These are phyloP conservation scores for Xylaria palmicola DNA, from an alignment of 495 filamentous ascomycete genomes.

Conservation along the genomic window DNA sequence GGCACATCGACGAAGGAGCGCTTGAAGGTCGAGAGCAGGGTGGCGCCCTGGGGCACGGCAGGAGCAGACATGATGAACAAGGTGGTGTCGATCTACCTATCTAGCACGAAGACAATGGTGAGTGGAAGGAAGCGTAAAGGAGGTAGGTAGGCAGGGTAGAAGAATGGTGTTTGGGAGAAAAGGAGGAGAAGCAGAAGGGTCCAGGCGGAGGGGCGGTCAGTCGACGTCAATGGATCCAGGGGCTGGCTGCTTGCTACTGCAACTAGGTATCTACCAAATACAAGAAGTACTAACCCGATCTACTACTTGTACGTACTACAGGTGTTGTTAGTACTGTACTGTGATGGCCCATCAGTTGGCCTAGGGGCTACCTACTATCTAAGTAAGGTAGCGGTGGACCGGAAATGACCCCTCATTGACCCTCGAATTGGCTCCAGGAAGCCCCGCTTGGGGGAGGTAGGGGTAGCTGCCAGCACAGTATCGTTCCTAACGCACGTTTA, in stretches of 20 bases:
- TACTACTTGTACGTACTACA: too few relatives aligned
- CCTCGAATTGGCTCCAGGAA: neutral
- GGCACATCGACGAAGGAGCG: conserved; percentile 80
- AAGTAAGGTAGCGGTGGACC: too few relatives aligned
- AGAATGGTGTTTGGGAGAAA: neutral
- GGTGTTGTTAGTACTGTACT: neutral
- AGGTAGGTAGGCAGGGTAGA: conserved; percentile 2
- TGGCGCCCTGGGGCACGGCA: conserved; percentile 60
- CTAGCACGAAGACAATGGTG: too few relatives aligned
- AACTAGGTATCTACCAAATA: too few relatives aligned
- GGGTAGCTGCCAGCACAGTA: too few relatives aligned
- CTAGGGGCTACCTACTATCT: too few relatives aligned
- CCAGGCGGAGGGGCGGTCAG: conserved; percentile 2
- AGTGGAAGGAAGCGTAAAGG: too few relatives aligned
- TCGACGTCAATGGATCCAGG: conserved; percentile 9
- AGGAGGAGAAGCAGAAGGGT: conserved; percentile 10
- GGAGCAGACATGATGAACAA: conserved; percentile 37
- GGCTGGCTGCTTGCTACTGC: conserved; percentile 6
- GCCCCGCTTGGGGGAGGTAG: too few relatives aligned
- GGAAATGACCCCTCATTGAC: conserved; percentile 1
- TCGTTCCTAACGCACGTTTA: too few relatives aligned
- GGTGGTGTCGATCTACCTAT: conserved; percentile 8
- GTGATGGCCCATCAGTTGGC: too few relatives aligned
- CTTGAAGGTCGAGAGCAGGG: conserved; percentile 82
- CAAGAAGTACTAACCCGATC: too few relatives aligned